Evolutionary conservation across 2,329 filamentous ascomycete species (phyloP), one percentile per base, ranked within the genome.

Genomic region (Chrysoporthe austroafricana): DNA sequence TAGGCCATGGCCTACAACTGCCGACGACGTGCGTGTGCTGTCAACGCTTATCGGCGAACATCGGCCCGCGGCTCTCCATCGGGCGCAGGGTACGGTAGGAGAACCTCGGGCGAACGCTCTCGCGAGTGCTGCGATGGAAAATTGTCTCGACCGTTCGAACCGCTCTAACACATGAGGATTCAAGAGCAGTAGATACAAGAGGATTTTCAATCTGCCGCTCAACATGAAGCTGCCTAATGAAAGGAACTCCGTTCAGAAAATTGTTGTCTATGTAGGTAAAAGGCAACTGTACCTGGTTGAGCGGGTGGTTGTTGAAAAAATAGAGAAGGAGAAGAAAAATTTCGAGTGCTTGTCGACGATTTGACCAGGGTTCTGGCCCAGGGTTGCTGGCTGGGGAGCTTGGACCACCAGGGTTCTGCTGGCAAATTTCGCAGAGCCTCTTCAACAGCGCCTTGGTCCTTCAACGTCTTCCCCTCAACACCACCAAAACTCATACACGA

Each of bases 151-250:
- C 88, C 88, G 89, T 90, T 92, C 91, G 91, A 93, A 90, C 91
- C 84, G 89, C 90, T 89, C 89, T 88, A 87, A 92, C 91, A 93
- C 84, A 84, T 82, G 78, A 80, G 81, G 80, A 89, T 87, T 93
- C 90, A 86, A 91, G 89, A 89, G 90, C 89, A 92, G 91, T 90
- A 93, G 91, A 93, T 93, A 93, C 91, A 90, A 89, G 89, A 88
- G 84, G 90, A 79, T 68, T 69, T 74, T 87, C 79, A 73, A 81
- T 91, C 88, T 91, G 78, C 85, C 89, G 86, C 88, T 84, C 86
- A 83, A 80, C 80, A 78, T 73, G 72, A 79, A 78, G 78, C 79
- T 75, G 77, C 79, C 83, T 87, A 86, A 81, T 87, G 86, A 86
- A 86, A 86, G 84, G 77, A 64, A 72, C 75, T 76, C 74, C 70